Evolutionary conservation across 768 basidiomycete genomes (phyloP), one percentile per base, ranked within the genome.

Genomic region (Hypholoma fasciculare): DNA sequence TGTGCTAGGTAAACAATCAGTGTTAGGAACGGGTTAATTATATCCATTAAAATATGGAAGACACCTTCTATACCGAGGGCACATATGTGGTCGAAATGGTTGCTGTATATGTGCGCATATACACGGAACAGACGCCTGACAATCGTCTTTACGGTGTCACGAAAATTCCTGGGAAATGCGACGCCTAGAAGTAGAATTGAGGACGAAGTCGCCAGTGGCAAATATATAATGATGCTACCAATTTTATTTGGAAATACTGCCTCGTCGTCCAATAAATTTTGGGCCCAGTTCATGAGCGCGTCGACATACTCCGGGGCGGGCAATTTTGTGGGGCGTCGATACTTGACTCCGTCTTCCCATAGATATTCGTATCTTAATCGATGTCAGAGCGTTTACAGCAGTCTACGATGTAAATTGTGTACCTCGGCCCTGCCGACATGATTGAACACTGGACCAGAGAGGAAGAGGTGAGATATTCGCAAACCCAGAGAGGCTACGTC

Each of bases 11-110:
- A 44, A 43, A 49, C 2, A 44, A 26, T 60, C 53, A 37, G 37
- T n/a, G 48, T 40, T 7, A 39, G 8, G 23, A 26, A 40, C 7
- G 19, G 20, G 43, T 49, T 36, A 34, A 47, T 49, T 17, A 37
- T 47, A 26, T 19, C n/a, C 20, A 40, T 39, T 14, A 38, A 34
- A 19, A 16, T 40, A 38, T 13, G 6, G 51, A 36, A 68, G 78
- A 40, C 60, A 96, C 96, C 96, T 84, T 99, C 97, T 52, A 99
- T 98, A 5, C 96, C 96, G 47, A 99, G 76, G 13, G 97, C 97
- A 71, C 96, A 98, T 58, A 98, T 93, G 66, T 98, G 96, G 67
- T 98, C 97, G 72, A 99, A 98, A 74, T 99, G 97, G 64, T 94
- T 96, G 79, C 95, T 96, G 78, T 99, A 99, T 68, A 98, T 88